A percentile compares a stretch with the other conserved stretches of the same genome.
phyloP scores from a whole-genome alignment of 805 yeast genomes.

The Yamadazyma tumulicola region DNA sequence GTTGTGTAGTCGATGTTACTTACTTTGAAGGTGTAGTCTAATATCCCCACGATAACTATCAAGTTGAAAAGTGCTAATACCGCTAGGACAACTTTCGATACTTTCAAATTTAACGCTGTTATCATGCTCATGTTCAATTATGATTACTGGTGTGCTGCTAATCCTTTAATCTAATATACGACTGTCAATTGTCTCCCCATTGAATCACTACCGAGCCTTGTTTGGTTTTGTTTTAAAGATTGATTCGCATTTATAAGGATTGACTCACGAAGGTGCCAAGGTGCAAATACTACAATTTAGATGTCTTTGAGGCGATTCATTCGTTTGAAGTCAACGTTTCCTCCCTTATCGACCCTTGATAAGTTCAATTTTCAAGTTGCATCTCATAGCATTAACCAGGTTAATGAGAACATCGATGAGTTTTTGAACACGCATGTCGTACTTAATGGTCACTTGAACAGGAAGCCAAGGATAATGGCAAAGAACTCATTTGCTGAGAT shows the following conservation, averaged over 20 bases:
- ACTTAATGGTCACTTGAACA: constrained; percentile 82
- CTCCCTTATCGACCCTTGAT: constrained; percentile 19
- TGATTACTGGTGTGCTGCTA: no score
- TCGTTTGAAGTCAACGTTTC: constrained; percentile 12
- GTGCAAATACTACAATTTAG: no score
- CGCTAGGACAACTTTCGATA: constrained; percentile 9
- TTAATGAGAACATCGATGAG: constrained; percentile 10
- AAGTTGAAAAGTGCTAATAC: constrained; percentile 12
- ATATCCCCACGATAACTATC: constrained; percentile 8
- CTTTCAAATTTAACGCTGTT: constrained; percentile 15
- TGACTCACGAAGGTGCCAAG: no score
- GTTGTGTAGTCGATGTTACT: constrained; percentile 8
- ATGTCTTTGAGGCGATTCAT: neutral
- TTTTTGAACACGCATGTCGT: constrained; percentile 29
- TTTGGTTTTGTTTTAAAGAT: no score
- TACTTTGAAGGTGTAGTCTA: constrained; percentile 8
- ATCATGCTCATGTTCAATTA: constrained; percentile 13
- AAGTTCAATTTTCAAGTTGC: constrained; percentile 36
- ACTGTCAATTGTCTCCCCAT: no score
- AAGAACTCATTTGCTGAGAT: constrained; percentile 69
- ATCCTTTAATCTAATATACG: no score
- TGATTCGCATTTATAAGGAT: no score
- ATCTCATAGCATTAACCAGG: constrained; percentile 22
- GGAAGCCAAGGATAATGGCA: constrained; percentile 68
- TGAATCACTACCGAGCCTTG: no score